Evolutionary conservation across 805 yeast species (phyloP).

Genomic region (Saturnispora kantuleensis): DNA sequence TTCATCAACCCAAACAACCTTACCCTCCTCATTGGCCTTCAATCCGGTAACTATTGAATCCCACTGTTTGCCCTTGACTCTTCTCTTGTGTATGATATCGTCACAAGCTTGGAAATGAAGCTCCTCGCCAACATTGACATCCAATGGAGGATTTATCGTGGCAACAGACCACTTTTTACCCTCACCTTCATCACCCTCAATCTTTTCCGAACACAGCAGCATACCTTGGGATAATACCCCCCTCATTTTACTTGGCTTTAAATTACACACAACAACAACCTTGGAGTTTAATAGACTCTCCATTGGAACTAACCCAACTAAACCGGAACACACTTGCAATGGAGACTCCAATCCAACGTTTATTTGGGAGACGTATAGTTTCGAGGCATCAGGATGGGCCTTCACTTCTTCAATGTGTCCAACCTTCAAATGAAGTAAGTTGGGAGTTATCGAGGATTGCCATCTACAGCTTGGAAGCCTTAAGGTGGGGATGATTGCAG

Average conservation of each 20-base stretch:
- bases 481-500: background rate
- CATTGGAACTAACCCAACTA: constrained; percentile 35
- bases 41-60: constrained; percentile 23
- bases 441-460: constrained; percentile 13
- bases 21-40: constrained; percentile 24
- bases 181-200: constrained; percentile 11
- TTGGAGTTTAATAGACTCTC: constrained; percentile 29
- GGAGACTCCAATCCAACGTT: constrained; percentile 2
- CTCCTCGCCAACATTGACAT: constrained; percentile 30
- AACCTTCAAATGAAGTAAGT: constrained; percentile 27
- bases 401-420: constrained; percentile 39
- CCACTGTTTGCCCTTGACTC: constrained; percentile 22
- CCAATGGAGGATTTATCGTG: constrained; percentile 36
- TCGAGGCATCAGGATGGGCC: constrained; percentile 49
- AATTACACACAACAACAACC: constrained; percentile 47
- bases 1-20: constrained; percentile 21
- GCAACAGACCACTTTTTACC: constrained; percentile 27
- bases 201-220: constrained; percentile 46
- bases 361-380: constrained; percentile 46
- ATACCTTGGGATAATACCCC: constrained; percentile 56
- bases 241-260: constrained; percentile 54
- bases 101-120: constrained; percentile 29
- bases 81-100: constrained; percentile 3
- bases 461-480: background rate
- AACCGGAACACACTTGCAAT: constrained; percentile 48